These are phyloP conservation scores for Polyrhizophydium stewartii DNA, from an alignment of 371 early-diverging fungal genomes.

Conservation along the genomic window DNA sequence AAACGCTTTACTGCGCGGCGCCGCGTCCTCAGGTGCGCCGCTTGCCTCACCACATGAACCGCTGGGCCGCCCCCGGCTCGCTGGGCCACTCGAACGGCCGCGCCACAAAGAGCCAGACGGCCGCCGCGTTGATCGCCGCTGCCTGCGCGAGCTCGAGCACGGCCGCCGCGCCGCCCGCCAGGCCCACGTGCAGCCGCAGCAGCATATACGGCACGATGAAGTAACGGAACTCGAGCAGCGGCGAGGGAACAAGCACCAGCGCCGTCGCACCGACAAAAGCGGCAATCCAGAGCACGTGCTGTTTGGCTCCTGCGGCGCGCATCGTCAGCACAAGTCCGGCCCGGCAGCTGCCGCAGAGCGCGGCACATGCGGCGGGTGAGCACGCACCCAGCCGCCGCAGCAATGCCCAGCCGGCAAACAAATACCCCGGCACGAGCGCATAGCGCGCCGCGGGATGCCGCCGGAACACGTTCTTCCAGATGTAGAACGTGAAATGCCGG, in stretches of 20 bases:
- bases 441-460: conserved; percentile 56
- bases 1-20: too few relatives aligned
- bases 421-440: conserved; percentile 63
- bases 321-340: not conserved
- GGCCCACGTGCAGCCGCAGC: conserved; percentile 59
- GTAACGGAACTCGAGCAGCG: conserved; percentile 92
- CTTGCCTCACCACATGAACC: conserved; percentile 84
- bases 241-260: conserved; percentile 79
- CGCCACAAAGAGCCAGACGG: conserved; percentile 66
- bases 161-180: not conserved
- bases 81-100: conserved; percentile 70
- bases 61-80: conserved; percentile 61
- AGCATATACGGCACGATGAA: conserved; percentile 83
- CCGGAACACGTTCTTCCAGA: conserved; percentile 79
- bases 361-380: not conserved
- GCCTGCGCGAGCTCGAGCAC: conserved; percentile 44
- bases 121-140: conserved; percentile 48
- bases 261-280: conserved; percentile 45
- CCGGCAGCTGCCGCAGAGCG: too few relatives aligned
- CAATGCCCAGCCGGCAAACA: conserved; percentile 43
- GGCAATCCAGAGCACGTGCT: conserved; percentile 17
- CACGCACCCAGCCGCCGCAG: conserved; percentile 38
- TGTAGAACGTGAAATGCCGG: conserved; percentile 91
- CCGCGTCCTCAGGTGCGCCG: too few relatives aligned
- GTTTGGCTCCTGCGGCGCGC: conserved; percentile 8